These are phyloP conservation scores for Cladophialophora yegresii DNA, from an alignment of 2,329 filamentous ascomycete species.

Conservation along the genomic window DNA sequence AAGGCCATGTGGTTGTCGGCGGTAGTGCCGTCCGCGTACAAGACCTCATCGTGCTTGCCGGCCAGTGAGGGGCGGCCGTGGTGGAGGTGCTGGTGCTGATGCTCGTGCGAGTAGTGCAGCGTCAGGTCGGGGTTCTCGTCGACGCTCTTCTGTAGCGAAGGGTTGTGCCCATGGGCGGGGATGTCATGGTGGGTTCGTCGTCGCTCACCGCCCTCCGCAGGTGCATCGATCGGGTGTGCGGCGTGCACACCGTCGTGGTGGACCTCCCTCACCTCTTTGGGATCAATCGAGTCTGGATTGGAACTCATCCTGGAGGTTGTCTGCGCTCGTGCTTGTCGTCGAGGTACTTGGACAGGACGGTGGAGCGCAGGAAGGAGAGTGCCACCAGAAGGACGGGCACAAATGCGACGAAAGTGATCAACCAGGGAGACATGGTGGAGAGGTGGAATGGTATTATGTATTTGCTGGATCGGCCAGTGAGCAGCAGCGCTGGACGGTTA, in stretches of 20 bases:
- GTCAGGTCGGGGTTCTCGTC: conserved; percentile 41
- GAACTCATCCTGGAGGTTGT: conserved; percentile 22
- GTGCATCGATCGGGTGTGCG: conserved; percentile 15
- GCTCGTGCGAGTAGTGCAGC: conserved; percentile 44
- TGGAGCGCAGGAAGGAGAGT: conserved; percentile 34
- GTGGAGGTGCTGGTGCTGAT: conserved; percentile 46
- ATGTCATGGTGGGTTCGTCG: conserved; percentile 27
- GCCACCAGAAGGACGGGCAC: conserved; percentile 30
- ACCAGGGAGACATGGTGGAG: conserved; percentile 32
- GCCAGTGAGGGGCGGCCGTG: conserved; percentile 43
- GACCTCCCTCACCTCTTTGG: conserved; percentile 6
- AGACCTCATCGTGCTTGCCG: conserved; percentile 48
- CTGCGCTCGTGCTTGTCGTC: conserved; percentile 32
- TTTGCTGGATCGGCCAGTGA: conserved; percentile 1
- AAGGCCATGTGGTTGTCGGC: conserved; percentile 43
- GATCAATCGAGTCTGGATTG: conserved; percentile 17
- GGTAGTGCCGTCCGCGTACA: conserved; percentile 52
- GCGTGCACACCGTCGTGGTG: neutral
- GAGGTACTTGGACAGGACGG: conserved; percentile 34
- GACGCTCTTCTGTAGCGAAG: conserved; percentile 32
- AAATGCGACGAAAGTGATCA: conserved; percentile 32
- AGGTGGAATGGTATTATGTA: conserved; percentile 7
- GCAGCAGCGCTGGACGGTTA: conserved; percentile 5
- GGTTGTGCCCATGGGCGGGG: conserved; percentile 36
- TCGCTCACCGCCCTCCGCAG: conserved; percentile 20